phyloP scores from a whole-genome alignment of 257 asterid species.

The Hygrophila difformis region DNA sequence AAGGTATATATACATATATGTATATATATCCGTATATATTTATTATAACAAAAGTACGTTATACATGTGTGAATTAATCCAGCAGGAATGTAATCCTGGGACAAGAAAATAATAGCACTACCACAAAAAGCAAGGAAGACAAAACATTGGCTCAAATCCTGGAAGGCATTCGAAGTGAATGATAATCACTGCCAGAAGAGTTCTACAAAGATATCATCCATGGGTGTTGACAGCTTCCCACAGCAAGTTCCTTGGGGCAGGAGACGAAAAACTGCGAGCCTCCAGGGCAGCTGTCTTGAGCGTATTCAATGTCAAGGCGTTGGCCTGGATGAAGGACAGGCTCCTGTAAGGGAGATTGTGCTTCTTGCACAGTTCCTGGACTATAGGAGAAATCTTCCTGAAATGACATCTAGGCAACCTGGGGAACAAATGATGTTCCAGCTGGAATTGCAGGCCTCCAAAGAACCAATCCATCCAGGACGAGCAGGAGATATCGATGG shows the following conservation, averaged over 20 bases:
- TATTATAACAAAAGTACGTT: no score
- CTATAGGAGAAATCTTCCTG: conserved; percentile 64
- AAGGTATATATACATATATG: no score
- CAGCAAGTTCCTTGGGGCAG: conserved; percentile 54
- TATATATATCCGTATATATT: no score
- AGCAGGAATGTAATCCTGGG: no score
- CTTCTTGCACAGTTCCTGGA: conserved; percentile 69
- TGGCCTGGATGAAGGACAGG: conserved; percentile 58
- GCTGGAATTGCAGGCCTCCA: conserved; percentile 87
- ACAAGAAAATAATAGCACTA: no score
- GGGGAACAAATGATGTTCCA: conserved; percentile 83
- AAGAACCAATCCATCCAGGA: conserved; percentile 78
- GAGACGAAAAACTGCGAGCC: conserved; percentile 50
- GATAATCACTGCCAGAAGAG: no score
- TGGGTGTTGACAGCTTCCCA: conserved; percentile 94
- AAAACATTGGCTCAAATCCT: no score
- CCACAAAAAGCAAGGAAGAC: no score
- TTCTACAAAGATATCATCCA: no score
- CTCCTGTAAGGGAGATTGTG: conserved; percentile 66
- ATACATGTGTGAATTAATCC: no score
- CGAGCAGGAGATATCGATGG: conserved; percentile 61
- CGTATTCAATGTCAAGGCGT: conserved; percentile 45
- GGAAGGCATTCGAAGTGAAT: no score
- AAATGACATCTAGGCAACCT: conserved; percentile 83
- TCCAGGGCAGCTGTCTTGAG: conserved; percentile 60